Evolutionary conservation across 192 early-diverging fungal species (phyloP).

Genomic region (Linnemannia elongata): DNA sequence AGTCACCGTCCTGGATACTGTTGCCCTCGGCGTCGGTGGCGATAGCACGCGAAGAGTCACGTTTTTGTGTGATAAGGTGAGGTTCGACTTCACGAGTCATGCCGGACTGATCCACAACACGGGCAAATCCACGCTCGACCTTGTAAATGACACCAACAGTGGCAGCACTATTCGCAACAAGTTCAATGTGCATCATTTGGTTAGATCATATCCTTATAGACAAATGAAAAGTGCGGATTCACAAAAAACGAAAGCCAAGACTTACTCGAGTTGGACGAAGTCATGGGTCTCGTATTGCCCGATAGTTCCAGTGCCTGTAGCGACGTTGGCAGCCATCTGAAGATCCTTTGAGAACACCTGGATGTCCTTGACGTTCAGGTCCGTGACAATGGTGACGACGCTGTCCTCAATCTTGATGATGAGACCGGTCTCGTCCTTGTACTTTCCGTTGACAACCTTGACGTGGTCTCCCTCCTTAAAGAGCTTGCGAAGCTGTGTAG

Average conservation of each 20-base stretch:
- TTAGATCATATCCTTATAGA: background rate
- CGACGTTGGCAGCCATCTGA: constrained; percentile 80
- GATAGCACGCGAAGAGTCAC: constrained; percentile 68
- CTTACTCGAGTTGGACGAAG: constrained; percentile 84
- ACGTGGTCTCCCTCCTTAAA: constrained; percentile 95
- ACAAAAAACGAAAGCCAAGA: constrained; percentile 5
- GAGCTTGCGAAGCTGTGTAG: constrained; percentile 87
- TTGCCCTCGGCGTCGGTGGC: constrained; percentile 66
- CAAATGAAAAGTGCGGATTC: constrained; percentile 12
- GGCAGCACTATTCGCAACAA: constrained; percentile 59
- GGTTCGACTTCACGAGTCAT: constrained; percentile 72
- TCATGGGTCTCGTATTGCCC: constrained; percentile 91
- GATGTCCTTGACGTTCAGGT: constrained; percentile 78
- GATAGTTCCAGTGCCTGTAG: constrained; percentile 66
- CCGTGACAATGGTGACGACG: constrained; percentile 84
- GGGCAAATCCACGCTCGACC: constrained; percentile 80
- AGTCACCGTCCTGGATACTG: constrained; percentile 76
- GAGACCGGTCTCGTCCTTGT: constrained; percentile 89
- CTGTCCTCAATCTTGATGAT: constrained; percentile 87
- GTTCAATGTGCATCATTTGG: background rate
- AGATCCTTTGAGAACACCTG: constrained; percentile 93
- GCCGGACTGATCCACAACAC: constrained; percentile 84
- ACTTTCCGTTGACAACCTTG: constrained; percentile 89
- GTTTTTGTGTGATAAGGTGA: constrained; percentile 80
- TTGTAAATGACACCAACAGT: constrained; percentile 88